phyloP scores from a whole-genome alignment of 371 early-diverging fungal genomes.

The Polyrhizophydium stewartii region DNA sequence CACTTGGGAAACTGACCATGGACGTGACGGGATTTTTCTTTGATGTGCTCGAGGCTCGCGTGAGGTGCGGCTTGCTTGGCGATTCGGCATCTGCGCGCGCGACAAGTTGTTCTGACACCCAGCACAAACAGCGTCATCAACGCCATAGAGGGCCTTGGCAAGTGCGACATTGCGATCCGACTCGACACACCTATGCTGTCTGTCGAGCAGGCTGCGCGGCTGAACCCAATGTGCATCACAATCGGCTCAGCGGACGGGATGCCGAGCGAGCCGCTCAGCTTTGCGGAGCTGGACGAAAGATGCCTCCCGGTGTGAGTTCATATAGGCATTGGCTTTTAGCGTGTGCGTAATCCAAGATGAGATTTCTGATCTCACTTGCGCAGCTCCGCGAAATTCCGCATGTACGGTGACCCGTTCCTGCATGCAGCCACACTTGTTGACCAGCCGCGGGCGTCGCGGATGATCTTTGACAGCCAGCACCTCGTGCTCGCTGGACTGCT shows the following conservation, averaged over 20 bases:
- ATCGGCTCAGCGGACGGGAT: constrained; percentile 14
- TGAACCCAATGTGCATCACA: constrained; percentile 17
- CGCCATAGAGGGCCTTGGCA: constrained; percentile 4
- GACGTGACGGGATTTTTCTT: constrained; percentile 15
- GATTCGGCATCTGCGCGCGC: background rate
- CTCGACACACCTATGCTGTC: constrained; percentile 14
- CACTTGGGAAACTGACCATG: constrained; percentile 4
- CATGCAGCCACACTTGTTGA: constrained; percentile 6
- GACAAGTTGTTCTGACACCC: no score
- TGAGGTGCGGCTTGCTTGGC: background rate
- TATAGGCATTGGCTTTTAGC: no score
- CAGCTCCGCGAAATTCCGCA: constrained; percentile 11
- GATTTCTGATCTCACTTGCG: background rate
- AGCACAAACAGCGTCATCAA: background rate
- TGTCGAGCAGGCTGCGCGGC: constrained; percentile 12
- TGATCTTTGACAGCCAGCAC: constrained; percentile 13
- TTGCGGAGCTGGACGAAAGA: constrained; percentile 3
- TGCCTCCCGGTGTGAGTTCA: constrained; percentile 18
- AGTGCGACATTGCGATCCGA: background rate
- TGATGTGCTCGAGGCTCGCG: constrained; percentile 3
- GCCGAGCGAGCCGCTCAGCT: constrained; percentile 14
- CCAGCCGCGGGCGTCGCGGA: constrained; percentile 3
- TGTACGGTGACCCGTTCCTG: constrained; percentile 11
- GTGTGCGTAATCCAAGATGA: no score
- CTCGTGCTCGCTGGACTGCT: constrained; percentile 13